Conservation (phyloP, 805 yeast species). For the Jamesozyma rosinii region DNA sequence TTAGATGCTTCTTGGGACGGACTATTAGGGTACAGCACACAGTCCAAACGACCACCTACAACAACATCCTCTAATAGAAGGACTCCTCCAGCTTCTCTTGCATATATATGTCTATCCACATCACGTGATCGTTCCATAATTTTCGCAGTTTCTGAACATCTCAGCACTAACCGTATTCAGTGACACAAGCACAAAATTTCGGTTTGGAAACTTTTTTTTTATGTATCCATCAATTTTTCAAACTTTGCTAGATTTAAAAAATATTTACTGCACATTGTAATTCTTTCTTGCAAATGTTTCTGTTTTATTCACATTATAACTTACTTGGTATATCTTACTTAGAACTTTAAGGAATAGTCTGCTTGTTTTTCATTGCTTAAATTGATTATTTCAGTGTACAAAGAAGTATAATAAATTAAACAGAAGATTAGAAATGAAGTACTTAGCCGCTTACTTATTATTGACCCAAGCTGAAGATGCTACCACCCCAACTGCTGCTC, state of each 20-base stretch:
- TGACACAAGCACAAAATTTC: constrained; percentile 11
- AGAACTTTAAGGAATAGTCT: constrained; percentile 31
- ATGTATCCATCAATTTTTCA: not conserved
- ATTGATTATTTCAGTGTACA: constrained; percentile 29
- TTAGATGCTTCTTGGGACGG: too few species aligned
- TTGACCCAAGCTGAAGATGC: constrained; percentile 85
- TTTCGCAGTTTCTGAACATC: constrained; percentile 8
- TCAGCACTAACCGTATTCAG: constrained; percentile 10
- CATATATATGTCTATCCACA: too few species aligned
- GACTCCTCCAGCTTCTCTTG: not conserved
- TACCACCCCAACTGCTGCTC: constrained; percentile 70
- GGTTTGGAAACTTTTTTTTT: not conserved
- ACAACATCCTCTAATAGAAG: not conserved
- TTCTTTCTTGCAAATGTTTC: not conserved
- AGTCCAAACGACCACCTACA: too few species aligned
- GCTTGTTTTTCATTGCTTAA: constrained; percentile 30
- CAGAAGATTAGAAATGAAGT: constrained; percentile 45
- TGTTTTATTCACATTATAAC: not conserved
- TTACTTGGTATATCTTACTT: not conserved
- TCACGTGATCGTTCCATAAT: not conserved
- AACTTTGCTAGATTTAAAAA: not conserved
- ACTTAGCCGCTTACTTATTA: constrained; percentile 89
- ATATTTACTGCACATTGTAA: not conserved
- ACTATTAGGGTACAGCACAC: too few species aligned
- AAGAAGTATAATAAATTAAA: constrained; percentile 7